Percentiles rank a stretch among this genome's conserved stretches.
Conservation (phyloP, 2,329 filamentous ascomycete species). For the Endothia cerciana region DNA sequence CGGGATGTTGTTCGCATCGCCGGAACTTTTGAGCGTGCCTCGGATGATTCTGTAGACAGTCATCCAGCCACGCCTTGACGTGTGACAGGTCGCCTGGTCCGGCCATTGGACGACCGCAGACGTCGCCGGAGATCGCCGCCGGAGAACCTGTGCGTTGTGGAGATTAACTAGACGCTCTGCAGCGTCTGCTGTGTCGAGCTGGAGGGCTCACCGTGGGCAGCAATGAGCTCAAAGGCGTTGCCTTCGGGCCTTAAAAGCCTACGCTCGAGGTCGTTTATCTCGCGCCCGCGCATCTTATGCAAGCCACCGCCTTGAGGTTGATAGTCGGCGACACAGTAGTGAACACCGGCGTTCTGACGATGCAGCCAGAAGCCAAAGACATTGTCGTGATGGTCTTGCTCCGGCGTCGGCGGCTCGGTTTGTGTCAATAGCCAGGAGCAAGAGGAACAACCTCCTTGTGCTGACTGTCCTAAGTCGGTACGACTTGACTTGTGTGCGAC, state of each 20-base stretch:
- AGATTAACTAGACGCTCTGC: background rate
- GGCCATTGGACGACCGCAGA: constrained; percentile 4
- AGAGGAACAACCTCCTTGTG: background rate
- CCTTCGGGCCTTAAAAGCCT: background rate
- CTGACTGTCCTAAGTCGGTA: background rate
- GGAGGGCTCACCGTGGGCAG: background rate
- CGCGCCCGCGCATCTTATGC: background rate
- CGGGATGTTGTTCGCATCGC: background rate
- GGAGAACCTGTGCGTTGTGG: background rate
- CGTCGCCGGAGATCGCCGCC: background rate
- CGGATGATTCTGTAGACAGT: constrained; percentile 2
- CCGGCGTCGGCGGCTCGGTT: background rate
- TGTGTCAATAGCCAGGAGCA: constrained; percentile 1
- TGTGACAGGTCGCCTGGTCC: constrained; percentile 4
- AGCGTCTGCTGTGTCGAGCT: background rate
- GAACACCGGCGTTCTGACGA: background rate
- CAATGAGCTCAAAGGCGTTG: constrained; percentile 4
- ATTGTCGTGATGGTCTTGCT: background rate
- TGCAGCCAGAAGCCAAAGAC: constrained; percentile 9
- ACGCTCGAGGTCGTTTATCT: background rate
- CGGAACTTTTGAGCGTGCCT: background rate
- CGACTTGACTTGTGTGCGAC: background rate
- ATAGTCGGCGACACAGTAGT: constrained; percentile 4
- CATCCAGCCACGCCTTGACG: constrained; percentile 1
- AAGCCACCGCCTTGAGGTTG: background rate